Evolutionary conservation across 2,329 filamentous ascomycete genomes (phyloP), one percentile per base, ranked within the genome.

Genomic region (Neopestalotiopsis sp.): DNA sequence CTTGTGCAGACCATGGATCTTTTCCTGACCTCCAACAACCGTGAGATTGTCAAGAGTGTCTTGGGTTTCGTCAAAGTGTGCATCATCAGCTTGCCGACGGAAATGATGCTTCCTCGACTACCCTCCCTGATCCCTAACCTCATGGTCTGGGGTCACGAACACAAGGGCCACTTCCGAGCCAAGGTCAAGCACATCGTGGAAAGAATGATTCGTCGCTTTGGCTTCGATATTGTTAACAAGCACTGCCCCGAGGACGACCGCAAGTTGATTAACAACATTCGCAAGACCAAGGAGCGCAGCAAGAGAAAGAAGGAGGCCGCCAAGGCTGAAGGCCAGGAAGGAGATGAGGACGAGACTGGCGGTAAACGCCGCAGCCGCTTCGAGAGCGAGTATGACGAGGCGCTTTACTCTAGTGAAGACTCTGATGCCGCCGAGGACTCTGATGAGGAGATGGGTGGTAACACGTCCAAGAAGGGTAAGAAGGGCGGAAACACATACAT

Each of bases 111-210:
- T 45, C 91, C 94, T 4, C 90, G 94, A 30, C 88, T 99, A 45
- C 84, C 87, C 40, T 90, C 90, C 0, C 86, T 99, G 62, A 89
- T 99, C 2, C 94, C 95, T 3, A 97, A 97, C 80, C 86, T 98
- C 24, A 94, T 98, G 86, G 90, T 95, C 57, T 99, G 96, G 95
- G 95, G 93, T 78, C 94, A 98, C 80, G 96, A 99, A 81, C 97
- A 99, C 85, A 98, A 98, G 84, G 94, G 94, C 13, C 94, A 97
- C 79, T 96, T 99, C 84, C 94, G 95, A 76, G 91, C 93, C 64
- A 99, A 98, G 85, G 95, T 99, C 74, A 98, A 98, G 89, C 95
- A 98, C 78, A 98, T 99, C 72, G 84, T 99, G 17, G 96, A 99
- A 83, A 90, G 96, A 66, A 94, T 98, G 88, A 92, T 98, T 28